Conservation (phyloP, 768 basidiomycete genomes). For the Phlebiopsis gigantea region DNA sequence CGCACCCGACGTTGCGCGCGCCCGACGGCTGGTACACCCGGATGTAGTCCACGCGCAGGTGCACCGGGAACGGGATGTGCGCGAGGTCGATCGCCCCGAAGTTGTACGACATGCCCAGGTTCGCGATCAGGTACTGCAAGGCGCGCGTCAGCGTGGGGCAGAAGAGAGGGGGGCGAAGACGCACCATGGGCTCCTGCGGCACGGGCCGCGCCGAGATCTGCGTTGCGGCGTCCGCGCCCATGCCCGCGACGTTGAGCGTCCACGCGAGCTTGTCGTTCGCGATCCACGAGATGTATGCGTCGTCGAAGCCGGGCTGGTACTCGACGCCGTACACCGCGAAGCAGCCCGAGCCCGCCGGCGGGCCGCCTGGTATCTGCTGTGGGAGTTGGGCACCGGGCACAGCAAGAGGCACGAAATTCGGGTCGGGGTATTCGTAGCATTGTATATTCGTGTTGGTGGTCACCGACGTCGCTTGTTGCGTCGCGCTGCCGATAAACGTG, state of each 20-base stretch:
- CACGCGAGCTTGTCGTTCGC: conserved; percentile 61
- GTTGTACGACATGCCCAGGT: conserved; percentile 80
- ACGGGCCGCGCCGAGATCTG: conserved; percentile 65
- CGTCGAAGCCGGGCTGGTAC: conserved; percentile 57
- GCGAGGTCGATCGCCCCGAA: conserved; percentile 73
- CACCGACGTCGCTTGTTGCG: conserved; percentile 78
- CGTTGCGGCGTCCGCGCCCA: conserved; percentile 55
- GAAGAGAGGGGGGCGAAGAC: conserved; percentile 13
- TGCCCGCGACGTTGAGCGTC: conserved; percentile 66
- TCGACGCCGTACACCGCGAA: conserved; percentile 81
- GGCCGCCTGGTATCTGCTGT: not conserved
- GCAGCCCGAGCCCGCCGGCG: conserved; percentile 34
- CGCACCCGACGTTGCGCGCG: conserved; percentile 76
- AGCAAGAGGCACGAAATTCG: not conserved
- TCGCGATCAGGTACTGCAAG: conserved; percentile 72
- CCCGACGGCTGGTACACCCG: conserved; percentile 82
- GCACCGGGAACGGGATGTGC: conserved; percentile 62
- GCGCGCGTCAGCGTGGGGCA: not conserved
- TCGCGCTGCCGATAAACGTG: conserved; percentile 58
- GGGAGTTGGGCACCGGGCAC: not conserved
- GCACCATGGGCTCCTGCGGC: conserved; percentile 82
- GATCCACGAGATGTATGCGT: conserved; percentile 86
- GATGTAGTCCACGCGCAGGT: conserved; percentile 82
- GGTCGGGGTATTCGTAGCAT: conserved; percentile 58
- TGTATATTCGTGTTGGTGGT: conserved; percentile 59